Percentiles rank a stretch among this genome's conserved stretches.
phyloP scores from a whole-genome alignment of 2,329 filamentous ascomycete genomes.

The Xylariales sp. region DNA sequence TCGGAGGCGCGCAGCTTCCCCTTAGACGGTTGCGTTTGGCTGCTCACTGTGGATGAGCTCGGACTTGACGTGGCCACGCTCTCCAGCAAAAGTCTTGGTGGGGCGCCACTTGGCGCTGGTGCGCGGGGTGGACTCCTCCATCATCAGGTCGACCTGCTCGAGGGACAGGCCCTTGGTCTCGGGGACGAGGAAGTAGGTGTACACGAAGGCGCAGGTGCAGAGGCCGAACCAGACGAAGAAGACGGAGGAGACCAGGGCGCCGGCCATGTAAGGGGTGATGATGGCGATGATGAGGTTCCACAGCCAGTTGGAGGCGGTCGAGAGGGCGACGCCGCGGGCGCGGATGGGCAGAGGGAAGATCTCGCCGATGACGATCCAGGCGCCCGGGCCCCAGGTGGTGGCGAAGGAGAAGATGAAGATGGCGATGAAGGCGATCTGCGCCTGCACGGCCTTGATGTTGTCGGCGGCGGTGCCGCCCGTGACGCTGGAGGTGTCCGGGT shows the following conservation, averaged over 20 bases:
- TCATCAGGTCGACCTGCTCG: slow-evolving; percentile 67
- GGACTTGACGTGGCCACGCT: slow-evolving; percentile 47
- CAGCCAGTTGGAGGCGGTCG: slow-evolving; percentile 51
- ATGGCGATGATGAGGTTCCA: too few relatives aligned
- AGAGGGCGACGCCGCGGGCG: slow-evolving; percentile 49
- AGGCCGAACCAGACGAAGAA: slow-evolving; percentile 62
- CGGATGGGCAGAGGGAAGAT: slow-evolving; percentile 57
- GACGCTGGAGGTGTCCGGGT: too few relatives aligned
- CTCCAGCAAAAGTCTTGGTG: slow-evolving; percentile 60
- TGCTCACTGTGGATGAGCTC: too few relatives aligned
- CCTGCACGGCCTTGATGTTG: too few relatives aligned
- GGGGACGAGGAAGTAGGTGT: slow-evolving; percentile 58
- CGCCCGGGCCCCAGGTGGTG: slow-evolving; percentile 64
- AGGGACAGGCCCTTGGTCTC: slow-evolving; percentile 72
- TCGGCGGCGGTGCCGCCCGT: too few relatives aligned
- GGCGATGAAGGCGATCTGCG: slow-evolving; percentile 68
- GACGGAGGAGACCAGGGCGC: slow-evolving; percentile 33
- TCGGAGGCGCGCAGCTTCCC: too few relatives aligned
- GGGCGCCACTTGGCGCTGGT: slow-evolving; percentile 75
- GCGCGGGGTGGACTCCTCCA: slow-evolving; percentile 78
- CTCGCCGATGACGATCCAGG: slow-evolving; percentile 66
- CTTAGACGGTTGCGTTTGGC: too few relatives aligned
- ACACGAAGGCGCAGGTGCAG: slow-evolving; percentile 50
- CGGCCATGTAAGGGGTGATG: too few relatives aligned
- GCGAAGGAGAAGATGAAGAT: slow-evolving; percentile 74